phyloP scores from a whole-genome alignment of 202 grass and related monocot genomes.

The Dendrocalamus latiflorus region DNA sequence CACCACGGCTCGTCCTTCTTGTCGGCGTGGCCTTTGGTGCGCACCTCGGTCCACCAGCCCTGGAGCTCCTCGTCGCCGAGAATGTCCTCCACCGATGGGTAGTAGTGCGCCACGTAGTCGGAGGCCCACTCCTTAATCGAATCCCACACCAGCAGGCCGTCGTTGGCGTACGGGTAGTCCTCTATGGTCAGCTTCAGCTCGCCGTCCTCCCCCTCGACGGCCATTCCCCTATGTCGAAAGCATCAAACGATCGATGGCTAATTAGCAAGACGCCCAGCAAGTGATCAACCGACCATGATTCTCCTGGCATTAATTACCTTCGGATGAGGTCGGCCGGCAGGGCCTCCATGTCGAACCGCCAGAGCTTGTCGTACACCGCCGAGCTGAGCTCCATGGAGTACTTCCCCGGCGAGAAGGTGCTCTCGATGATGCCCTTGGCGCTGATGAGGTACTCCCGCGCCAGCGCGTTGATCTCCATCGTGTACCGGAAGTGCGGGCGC shows the following conservation, averaged over 20 bases:
- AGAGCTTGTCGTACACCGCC: conserved; percentile 27
- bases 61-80: conserved; percentile 36
- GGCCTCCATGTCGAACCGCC: conserved; percentile 66
- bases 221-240: conserved; percentile 45
- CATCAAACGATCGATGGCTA: too few species aligned
- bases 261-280: too few species aligned
- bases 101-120: background rate
- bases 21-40: conserved; percentile 70
- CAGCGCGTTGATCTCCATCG: conserved; percentile 58
- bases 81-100: background rate
- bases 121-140: conserved; percentile 46
- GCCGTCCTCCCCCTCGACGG: conserved; percentile 19
- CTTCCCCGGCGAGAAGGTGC: conserved; percentile 40
- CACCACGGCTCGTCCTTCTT: conserved; percentile 60
- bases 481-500: conserved; percentile 79
- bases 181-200: conserved; percentile 46
- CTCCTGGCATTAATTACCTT: too few species aligned
- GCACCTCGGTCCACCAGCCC: conserved; percentile 66
- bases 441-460: conserved; percentile 36
- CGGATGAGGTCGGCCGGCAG: conserved; percentile 55
- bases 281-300: too few species aligned
- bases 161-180: conserved; percentile 63
- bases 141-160: conserved; percentile 59
- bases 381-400: conserved; percentile 49
- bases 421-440: conserved; percentile 50